Base-by-base conservation (phyloP, 495 filamentous ascomycete species). In the Chaetomium tenue region DNA sequence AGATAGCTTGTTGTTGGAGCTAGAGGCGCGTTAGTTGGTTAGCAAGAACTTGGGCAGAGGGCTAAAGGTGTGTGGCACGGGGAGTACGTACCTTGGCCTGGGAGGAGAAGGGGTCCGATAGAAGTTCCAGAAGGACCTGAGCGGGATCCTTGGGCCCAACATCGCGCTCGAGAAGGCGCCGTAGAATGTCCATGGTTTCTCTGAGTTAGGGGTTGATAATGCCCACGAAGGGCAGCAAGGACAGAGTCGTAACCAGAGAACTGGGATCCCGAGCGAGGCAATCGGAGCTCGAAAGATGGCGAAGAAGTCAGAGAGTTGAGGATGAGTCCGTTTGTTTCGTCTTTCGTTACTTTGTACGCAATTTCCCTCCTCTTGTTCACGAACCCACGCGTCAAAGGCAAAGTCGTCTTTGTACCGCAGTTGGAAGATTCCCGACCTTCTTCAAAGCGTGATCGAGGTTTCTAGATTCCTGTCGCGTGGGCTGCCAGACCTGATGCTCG, bases 1-100 rank as follows among this genome's bases (percentile, higher is more conserved):
- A 87, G 67, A 98, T 79, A 60, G 92, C 70, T 13, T 54, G 67
- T 66, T 71, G 58, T 71, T 72, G 68, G 18, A 78, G 61, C 76
- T 78, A n/a, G 30, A 61, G 59, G 51, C 39, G 28, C 22, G 46
- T 25, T 4, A 12, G 9, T 5, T 3, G 30, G 48, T 51, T 30
- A 46, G 46, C 47, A 23, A 58, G 5, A 8, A 26, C 28, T 9
- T 3, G 44, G 9, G 3, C n/a, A 28, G 18, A 50, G 22, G 15
- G 9, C 7, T 25, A 9, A 22, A 39, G 3, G 11, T 16, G n/a
- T 16, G n/a, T 3, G 16, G 15, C n/a, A 46, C 33, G 50, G 23
- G 0, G 2, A 16, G 9, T 11, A 56, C 71, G 23, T 73, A 82
- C 82, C 71, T 73, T 23, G 9, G 82, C 82, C 71, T 77, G 74